Conservation (phyloP, 2,329 filamentous ascomycete species). For the Epichloe gansuensis region DNA sequence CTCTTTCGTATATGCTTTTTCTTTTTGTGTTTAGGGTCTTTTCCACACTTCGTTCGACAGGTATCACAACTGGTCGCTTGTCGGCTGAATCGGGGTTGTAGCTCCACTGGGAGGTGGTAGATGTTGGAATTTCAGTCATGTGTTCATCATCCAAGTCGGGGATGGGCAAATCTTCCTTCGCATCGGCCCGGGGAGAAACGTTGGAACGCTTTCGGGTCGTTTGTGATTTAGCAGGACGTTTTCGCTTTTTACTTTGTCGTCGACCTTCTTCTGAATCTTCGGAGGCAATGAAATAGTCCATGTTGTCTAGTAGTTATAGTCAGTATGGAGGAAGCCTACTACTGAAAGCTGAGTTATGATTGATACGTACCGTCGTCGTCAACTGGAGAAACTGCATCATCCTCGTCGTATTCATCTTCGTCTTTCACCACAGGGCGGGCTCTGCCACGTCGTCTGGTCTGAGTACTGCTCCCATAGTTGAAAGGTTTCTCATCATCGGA, state of each 20-base stretch:
- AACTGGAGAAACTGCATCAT: conserved; percentile 47
- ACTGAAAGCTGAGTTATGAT: neutral
- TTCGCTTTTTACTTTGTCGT: conserved; percentile 57
- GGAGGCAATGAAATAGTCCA: conserved; percentile 78
- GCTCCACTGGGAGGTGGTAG: conserved; percentile 75
- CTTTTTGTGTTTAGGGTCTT: conserved; percentile 32
- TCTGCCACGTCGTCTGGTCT: conserved; percentile 27
- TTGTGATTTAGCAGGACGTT: conserved; percentile 45
- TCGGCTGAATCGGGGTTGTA: conserved; percentile 39
- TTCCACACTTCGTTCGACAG: conserved; percentile 16
- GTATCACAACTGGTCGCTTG: conserved; percentile 23
- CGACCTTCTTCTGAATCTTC: conserved; percentile 67
- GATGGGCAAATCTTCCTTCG: conserved; percentile 23
- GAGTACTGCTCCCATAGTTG: conserved; percentile 27
- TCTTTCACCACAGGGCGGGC: conserved; percentile 50
- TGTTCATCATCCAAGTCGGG: conserved; percentile 42
- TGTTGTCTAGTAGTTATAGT: conserved; percentile 40
- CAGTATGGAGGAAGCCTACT: neutral
- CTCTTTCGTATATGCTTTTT: conserved; percentile 69
- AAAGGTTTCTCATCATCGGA: conserved; percentile 71
- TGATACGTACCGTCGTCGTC: conserved; percentile 47
- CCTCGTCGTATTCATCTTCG: conserved; percentile 60
- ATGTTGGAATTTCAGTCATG: conserved; percentile 45
- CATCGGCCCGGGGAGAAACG: conserved; percentile 27
- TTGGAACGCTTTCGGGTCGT: conserved; percentile 51